Base-by-base conservation (phyloP, 768 basidiomycete genomes). In the Amyloporia xantha region DNA sequence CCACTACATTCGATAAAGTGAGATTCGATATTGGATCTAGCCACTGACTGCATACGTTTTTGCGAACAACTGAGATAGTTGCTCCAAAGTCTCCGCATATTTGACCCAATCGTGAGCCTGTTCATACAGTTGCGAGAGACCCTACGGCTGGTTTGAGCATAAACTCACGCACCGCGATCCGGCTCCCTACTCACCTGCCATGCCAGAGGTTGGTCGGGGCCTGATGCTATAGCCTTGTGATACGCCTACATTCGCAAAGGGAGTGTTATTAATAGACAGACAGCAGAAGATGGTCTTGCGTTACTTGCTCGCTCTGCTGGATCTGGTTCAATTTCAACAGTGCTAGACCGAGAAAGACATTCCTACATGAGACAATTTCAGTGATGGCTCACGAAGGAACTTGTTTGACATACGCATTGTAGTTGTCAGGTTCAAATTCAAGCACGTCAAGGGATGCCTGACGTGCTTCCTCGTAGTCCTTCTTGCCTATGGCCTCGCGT, bases 261-360 rank as follows among this genome's bases (percentile, higher is more conserved):
- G 13, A 39, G 13, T 47, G 63, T 56, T 20, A 48, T 17, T 40
- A 56, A 33, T 38, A 41, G 41, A 17, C 26, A 40, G 24, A 20
- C 41, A 33, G 25, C 13, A 39, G 47, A n/a, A 44, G 41, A 25
- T 10, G 26, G 39, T 53, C 48, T 47, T 37, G 57, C 59, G 71
- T 75, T 78, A 95, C 93, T 81, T 86, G 79, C 72, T 97, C 93
- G 71, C 92, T 86, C 62, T 82, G 70, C 33, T 82, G 77, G 19
- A 71, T 64, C 47, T 87, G 76, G 23, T 79, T 79, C 2, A 94
- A 70, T 61, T 95, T 90, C 10, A 91, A 71, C 20, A 77, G 71
- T 1, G 96, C 82, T 10, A 96, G 68, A 2, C 84, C 93, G 23
- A 90, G 75, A 62, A 93, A 96, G 20, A 96, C 86, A 62, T 86